These are phyloP conservation scores for Incumbomyces lentus DNA, from an alignment of 2,329 filamentous ascomycete genomes.

Conservation along the genomic window DNA sequence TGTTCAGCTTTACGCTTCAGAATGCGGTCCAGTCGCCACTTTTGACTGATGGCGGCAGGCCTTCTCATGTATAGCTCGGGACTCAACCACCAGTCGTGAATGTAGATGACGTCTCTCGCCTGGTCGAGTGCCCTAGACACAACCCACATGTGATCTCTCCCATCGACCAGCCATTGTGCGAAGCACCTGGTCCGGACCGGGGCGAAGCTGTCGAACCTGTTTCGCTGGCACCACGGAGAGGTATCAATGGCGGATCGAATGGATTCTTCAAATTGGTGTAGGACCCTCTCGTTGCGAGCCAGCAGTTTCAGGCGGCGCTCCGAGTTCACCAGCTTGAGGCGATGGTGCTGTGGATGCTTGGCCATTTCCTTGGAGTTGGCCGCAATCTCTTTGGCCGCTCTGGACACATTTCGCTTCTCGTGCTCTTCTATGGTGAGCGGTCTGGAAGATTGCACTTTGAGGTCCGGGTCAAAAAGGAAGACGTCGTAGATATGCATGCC, in stretches of 20 bases:
- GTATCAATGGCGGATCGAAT: constrained; percentile 74
- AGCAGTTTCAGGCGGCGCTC: constrained; percentile 87
- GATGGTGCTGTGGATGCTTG: constrained; percentile 63
- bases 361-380: constrained; percentile 55
- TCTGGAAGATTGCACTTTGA: constrained; percentile 56
- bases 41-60: constrained; percentile 90
- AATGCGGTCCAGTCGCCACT: constrained; percentile 88
- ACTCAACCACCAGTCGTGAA: constrained; percentile 98
- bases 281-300: constrained; percentile 78
- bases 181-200: constrained; percentile 78
- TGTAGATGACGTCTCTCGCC: constrained; percentile 95
- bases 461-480: constrained; percentile 86
- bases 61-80: constrained; percentile 92
- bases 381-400: constrained; percentile 48
- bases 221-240: constrained; percentile 71
- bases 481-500: constrained; percentile 99
- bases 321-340: constrained; percentile 76
- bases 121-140: constrained; percentile 93
- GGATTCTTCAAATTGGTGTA: constrained; percentile 88
- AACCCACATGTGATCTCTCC: constrained; percentile 98
- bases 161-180: constrained; percentile 94
- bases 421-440: constrained; percentile 35
- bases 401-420: constrained; percentile 18
- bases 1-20: constrained; percentile 88
- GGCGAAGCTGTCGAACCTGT: constrained; percentile 88